Conservation (phyloP, 495 filamentous ascomycete species). For the Sphaerosporella brunnea region DNA sequence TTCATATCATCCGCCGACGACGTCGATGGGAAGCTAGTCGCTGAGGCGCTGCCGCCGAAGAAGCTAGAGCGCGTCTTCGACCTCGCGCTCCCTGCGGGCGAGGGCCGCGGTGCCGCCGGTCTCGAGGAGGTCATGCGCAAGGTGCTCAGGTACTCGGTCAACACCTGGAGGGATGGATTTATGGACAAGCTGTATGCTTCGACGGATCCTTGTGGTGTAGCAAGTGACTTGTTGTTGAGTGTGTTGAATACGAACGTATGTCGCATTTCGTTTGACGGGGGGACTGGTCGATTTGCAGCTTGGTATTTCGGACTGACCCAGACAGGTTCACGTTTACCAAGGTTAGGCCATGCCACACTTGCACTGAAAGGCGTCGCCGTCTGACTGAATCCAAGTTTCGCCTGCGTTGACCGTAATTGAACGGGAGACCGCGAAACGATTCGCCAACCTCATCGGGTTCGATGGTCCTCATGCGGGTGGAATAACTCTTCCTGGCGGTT, state of each 20-base stretch:
- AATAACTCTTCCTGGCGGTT: conserved; percentile 73
- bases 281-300: neutral
- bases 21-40: conserved; percentile 29
- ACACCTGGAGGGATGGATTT: conserved; percentile 94
- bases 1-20: conserved; percentile 23
- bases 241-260: conserved; percentile 72
- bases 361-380: neutral
- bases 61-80: conserved; percentile 48
- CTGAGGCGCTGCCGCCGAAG: conserved; percentile 52
- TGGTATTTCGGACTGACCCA: neutral
- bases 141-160: conserved; percentile 66
- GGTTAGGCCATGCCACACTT: conserved; percentile 12
- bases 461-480: conserved; percentile 58
- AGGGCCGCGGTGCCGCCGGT: conserved; percentile 51
- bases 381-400: conserved; percentile 41
- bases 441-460: conserved; percentile 64
- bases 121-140: conserved; percentile 45
- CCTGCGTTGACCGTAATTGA: conserved; percentile 75
- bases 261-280: neutral
- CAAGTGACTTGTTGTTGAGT: conserved; percentile 64
- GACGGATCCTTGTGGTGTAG: conserved; percentile 67
- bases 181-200: conserved; percentile 79
- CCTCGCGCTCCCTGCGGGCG: conserved; percentile 43
- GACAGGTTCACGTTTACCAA: conserved; percentile 25
- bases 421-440: conserved; percentile 49